Conservation (phyloP, 2,329 filamentous ascomycete genomes). For the Dactylella cylindrospora region DNA sequence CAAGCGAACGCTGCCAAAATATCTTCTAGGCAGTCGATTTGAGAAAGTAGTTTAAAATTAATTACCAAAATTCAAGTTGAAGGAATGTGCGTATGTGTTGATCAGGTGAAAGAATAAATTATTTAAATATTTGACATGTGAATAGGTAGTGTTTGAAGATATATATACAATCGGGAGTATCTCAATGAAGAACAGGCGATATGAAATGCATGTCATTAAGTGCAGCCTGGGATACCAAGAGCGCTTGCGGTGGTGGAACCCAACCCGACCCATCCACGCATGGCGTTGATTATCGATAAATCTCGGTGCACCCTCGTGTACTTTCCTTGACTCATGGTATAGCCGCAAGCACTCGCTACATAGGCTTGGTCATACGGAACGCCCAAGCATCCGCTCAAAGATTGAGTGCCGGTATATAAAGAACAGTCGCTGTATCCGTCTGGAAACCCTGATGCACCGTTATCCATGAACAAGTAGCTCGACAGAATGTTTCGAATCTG, state of each 20-base stretch:
- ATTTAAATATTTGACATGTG: too few relatives aligned
- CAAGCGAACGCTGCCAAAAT: too few relatives aligned
- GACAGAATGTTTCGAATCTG: slow-evolving; percentile 49
- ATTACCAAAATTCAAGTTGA: too few relatives aligned
- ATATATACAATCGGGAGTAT: too few relatives aligned
- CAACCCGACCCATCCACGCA: slow-evolving; percentile 50
- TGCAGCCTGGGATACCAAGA: slow-evolving; percentile 48
- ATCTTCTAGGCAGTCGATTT: too few relatives aligned
- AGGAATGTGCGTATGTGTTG: too few relatives aligned
- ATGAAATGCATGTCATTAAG: slow-evolving; percentile 19
- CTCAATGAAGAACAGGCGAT: too few relatives aligned
- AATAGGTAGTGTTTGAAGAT: too few relatives aligned
- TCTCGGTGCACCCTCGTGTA: slow-evolving; percentile 50
- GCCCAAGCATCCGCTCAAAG: slow-evolving; percentile 46
- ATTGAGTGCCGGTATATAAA: slow-evolving; percentile 47
- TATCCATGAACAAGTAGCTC: slow-evolving; percentile 48
- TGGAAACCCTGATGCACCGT: slow-evolving; percentile 48
- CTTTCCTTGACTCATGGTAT: slow-evolving; percentile 46
- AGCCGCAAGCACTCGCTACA: slow-evolving; percentile 47
- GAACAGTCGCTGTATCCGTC: slow-evolving; percentile 49
- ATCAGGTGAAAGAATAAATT: too few relatives aligned
- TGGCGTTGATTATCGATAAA: slow-evolving; percentile 49
- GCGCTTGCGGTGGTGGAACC: slow-evolving; percentile 45
- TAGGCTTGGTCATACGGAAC: slow-evolving; percentile 49
- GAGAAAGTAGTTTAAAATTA: too few relatives aligned